Percentiles rank a stretch among this genome's conserved stretches.
Conservation (phyloP, 2,329 filamentous ascomycete species). For the Hymenoscyphus fraxineus region DNA sequence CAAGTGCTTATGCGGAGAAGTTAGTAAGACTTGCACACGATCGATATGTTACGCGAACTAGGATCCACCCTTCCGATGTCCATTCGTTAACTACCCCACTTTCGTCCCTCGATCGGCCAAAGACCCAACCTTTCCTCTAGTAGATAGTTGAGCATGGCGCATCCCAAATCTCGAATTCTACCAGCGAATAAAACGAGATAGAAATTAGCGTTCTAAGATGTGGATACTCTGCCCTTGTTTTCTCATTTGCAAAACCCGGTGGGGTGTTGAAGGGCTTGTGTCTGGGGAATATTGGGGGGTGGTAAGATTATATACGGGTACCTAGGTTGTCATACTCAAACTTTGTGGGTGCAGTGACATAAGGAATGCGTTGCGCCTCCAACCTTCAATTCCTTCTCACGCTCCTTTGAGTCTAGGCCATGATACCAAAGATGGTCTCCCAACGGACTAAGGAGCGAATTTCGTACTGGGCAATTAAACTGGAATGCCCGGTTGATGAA, state of each 20-base stretch:
- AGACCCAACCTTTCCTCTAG: background rate
- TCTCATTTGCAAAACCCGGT: background rate
- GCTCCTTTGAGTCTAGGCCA: background rate
- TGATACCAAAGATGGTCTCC: conserved; percentile 18
- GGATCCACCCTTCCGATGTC: background rate
- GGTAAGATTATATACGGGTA: background rate
- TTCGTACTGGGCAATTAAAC: conserved; percentile 20
- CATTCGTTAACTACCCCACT: background rate
- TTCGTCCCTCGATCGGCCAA: background rate
- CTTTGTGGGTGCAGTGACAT: background rate
- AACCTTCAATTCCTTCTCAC: background rate
- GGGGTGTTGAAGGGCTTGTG: background rate
- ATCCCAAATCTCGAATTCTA: background rate
- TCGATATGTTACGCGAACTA: background rate
- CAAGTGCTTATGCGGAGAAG: background rate
- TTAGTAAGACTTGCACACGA: background rate
- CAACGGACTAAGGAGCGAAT: conserved; percentile 18
- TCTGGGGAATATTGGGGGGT: background rate
- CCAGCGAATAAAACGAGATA: background rate
- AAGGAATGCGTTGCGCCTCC: background rate
- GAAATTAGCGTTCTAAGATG: background rate
- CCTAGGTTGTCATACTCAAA: background rate
- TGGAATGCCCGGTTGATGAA: conserved; percentile 26
- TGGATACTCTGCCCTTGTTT: background rate
- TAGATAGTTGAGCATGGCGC: background rate